Conservation (phyloP, 352 stramenopile species). For the Pythium phragmiticola region DNA sequence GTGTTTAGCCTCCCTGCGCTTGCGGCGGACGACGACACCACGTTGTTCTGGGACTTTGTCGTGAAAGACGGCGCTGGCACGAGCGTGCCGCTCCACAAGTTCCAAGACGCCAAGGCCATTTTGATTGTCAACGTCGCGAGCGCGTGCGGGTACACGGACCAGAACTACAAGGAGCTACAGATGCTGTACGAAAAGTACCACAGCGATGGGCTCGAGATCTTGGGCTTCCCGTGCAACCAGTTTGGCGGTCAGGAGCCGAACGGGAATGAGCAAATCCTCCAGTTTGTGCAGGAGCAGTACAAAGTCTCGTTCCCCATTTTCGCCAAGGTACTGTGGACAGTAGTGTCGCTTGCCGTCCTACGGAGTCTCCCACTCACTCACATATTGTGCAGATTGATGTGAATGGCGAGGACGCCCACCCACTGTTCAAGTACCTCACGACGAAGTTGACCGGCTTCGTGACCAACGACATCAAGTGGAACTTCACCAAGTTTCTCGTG, state of each 20-base stretch:
- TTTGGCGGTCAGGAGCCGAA: constrained; percentile 92
- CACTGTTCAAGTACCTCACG: constrained; percentile 93
- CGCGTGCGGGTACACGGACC: constrained; percentile 75
- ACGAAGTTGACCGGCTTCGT: constrained; percentile 54
- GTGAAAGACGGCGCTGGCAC: constrained; percentile 48
- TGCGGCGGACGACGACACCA: neutral
- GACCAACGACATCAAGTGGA: constrained; percentile 85
- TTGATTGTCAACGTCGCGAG: constrained; percentile 85
- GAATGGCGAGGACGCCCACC: constrained; percentile 86
- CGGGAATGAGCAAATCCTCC: constrained; percentile 61
- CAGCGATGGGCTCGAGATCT: constrained; percentile 73
- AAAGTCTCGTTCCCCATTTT: constrained; percentile 85
- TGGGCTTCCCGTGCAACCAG: constrained; percentile 96
- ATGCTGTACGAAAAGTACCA: constrained; percentile 77
- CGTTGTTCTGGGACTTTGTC: constrained; percentile 60
- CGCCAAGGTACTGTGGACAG: constrained; percentile 55
- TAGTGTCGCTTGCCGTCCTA: no score
- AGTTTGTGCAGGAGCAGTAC: constrained; percentile 74
- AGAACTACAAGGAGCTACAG: constrained; percentile 80
- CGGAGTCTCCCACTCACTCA: no score
- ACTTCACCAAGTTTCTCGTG: constrained; percentile 88
- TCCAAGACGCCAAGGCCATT: constrained; percentile 57
- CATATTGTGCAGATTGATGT: constrained; percentile 81
- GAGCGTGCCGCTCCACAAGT: constrained; percentile 47
- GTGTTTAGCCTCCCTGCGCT: neutral